Base-by-base conservation (phyloP, 176 grass and related monocot genomes). In the Urochloa ruziziensis region DNA sequence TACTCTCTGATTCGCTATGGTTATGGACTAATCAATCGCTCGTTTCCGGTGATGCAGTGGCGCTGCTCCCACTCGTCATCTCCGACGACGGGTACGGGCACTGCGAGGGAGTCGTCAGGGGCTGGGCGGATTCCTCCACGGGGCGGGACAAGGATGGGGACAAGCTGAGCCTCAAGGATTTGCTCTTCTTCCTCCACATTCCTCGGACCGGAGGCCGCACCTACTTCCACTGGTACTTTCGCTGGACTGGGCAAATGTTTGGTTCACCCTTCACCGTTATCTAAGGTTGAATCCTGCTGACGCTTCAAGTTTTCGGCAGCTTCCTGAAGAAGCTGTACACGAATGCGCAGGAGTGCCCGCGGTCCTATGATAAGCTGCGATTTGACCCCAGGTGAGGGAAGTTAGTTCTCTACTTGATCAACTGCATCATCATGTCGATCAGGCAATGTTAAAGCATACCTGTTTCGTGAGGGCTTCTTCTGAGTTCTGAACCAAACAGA, bases 101-200 rank as follows among this genome's bases (percentile, higher is more conserved):
- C 81, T 99, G 97, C 78, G 86, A 94, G 89, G 53, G 87, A 7
- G 68, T 90, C 0, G 91, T 99, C 36, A 88, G 73, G 51, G 82
- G 86, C 7, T 99, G 97, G 97, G 97, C 83, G 27, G 85, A 81
- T 44, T 91, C 78, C 43, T 80, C 47, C 0, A 79, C 33, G 21
- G 89, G 86, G 72, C 85, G 56, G n/a, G 70, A 56, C 11, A 85
- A 60, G 8, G 86, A 52, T 60, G 87, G 79, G 12, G 91, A 92
- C 58, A 96, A 90, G 4, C 81, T 89, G 49, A 96, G 33, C 74
- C 89, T 99, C 32, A 94, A 88, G 74, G 97, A 99, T 80, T 58
- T 99, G 71, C 86, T 99, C 79, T 94, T 99, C 89, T 99, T 99
- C 82, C 88, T 99, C 16, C 97, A 99, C 59, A 89, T 99, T 75